Percentiles rank a stretch among this genome's conserved stretches.
Conservation (phyloP, 306 rosid genomes). For the Prosopis cineraria region DNA sequence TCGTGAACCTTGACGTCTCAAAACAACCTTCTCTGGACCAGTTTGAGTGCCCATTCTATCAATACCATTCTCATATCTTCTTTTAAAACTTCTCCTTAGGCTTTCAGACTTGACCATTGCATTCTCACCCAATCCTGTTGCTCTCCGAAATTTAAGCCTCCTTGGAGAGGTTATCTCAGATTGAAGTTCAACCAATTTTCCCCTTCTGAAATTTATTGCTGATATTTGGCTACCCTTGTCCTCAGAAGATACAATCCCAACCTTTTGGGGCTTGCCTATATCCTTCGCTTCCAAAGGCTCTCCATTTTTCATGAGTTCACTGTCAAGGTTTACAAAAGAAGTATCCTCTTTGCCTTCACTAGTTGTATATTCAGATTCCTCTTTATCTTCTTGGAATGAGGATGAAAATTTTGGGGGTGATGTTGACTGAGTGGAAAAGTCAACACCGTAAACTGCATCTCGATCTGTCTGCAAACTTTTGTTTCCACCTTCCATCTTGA, state of each 20-base stretch:
- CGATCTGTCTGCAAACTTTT: conserved; percentile 49
- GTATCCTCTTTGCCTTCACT: conserved; percentile 1
- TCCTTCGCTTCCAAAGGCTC: conserved; percentile 1
- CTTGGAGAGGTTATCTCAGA: conserved; percentile 54
- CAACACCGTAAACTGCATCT: conserved; percentile 37
- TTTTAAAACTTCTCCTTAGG: conserved; percentile 55
- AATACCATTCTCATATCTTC: conserved; percentile 41
- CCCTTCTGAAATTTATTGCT: conserved; percentile 65
- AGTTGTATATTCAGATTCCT: conserved; percentile 1
- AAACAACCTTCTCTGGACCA: conserved; percentile 56
- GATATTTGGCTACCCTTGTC: conserved; percentile 40
- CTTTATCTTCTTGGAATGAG: not conserved
- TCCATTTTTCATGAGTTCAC: not conserved
- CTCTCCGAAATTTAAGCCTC: conserved; percentile 75
- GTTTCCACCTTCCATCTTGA: conserved; percentile 60
- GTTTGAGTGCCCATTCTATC: conserved; percentile 24
- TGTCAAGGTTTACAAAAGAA: not conserved
- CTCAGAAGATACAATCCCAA: not conserved
- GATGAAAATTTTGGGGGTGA: conserved; percentile 35
- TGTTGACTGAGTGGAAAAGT: conserved; percentile 28
- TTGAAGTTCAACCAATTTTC: conserved; percentile 58
- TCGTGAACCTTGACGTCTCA: conserved; percentile 76
- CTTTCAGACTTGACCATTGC: conserved; percentile 27
- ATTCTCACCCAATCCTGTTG: conserved; percentile 47
- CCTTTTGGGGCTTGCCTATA: not conserved